Conservation (phyloP, 176 grass and related monocot genomes). For the Avena sativa region DNA sequence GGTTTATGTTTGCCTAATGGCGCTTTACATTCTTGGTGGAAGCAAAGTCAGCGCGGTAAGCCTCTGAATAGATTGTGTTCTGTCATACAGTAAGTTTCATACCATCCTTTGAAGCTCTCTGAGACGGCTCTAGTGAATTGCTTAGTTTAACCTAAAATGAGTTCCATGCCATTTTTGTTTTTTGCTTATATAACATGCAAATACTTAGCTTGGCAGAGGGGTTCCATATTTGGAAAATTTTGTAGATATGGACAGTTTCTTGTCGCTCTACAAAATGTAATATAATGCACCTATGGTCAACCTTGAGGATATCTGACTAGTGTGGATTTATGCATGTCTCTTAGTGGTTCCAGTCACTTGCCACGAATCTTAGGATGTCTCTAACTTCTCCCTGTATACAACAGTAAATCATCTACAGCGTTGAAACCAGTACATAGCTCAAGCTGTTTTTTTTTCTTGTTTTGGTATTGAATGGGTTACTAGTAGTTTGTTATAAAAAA, state of each 20-base stretch:
- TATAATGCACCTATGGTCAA: too few species aligned
- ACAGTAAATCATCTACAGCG: neutral
- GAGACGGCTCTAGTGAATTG: neutral
- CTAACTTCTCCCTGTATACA: neutral
- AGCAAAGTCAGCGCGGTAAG: slow-evolving; percentile 94
- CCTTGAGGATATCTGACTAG: neutral
- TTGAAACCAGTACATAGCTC: neutral
- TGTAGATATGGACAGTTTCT: too few species aligned
- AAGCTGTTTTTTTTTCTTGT: neutral
- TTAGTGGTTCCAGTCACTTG: slow-evolving; percentile 20
- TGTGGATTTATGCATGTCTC: neutral
- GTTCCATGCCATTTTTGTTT: slow-evolving; percentile 5
- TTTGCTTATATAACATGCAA: slow-evolving; percentile 26
- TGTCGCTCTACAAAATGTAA: too few species aligned
- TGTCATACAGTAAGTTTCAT: slow-evolving; percentile 22
- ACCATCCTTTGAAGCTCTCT: neutral
- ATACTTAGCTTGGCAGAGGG: neutral
- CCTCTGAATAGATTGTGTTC: neutral
- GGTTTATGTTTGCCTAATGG: slow-evolving; percentile 89
- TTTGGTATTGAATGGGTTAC: neutral
- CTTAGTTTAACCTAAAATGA: slow-evolving; percentile 14
- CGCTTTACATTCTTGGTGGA: slow-evolving; percentile 90
- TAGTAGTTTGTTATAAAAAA: neutral
- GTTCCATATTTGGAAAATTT: neutral
- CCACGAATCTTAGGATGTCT: neutral